These are phyloP conservation scores for Panicum hallii DNA, from an alignment of 202 grass and related monocot species.

Conservation along the genomic window DNA sequence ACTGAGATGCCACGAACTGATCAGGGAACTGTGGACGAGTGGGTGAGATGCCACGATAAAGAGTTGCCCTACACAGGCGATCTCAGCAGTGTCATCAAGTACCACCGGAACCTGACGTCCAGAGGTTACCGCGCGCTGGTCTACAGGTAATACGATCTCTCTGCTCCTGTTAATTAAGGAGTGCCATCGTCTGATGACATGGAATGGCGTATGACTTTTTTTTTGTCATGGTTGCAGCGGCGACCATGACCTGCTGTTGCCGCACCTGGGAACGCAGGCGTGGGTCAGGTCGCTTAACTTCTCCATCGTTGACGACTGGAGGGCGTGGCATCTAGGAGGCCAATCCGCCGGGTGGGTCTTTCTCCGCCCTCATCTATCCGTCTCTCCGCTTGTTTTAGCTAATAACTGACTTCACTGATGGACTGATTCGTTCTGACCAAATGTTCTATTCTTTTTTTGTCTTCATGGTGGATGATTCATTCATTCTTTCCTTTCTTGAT, in stretches of 20 bases:
- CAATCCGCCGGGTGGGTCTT: constrained; percentile 55
- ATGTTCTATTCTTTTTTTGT: neutral
- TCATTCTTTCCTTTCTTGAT: neutral
- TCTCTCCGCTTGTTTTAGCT: neutral
- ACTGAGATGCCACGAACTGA: neutral
- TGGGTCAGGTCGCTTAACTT: constrained; percentile 67
- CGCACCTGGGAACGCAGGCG: constrained; percentile 65
- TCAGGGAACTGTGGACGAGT: constrained; percentile 49
- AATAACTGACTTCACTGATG: neutral
- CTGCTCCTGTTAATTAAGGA: neutral
- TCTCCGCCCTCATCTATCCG: neutral
- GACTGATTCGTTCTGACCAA: neutral
- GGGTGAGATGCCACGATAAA: constrained; percentile 40
- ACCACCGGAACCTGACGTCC: constrained; percentile 51
- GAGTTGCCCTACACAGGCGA: neutral
- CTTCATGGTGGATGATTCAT: neutral
- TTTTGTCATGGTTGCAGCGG: constrained; percentile 37
- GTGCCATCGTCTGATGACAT: neutral
- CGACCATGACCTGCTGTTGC: constrained; percentile 46
- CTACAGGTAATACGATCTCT: constrained; percentile 39
- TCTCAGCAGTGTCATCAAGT: constrained; percentile 34
- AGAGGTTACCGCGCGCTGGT: constrained; percentile 54
- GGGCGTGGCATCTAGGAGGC: constrained; percentile 54
- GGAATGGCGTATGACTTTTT: neutral
- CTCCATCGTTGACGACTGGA: constrained; percentile 49